Evolutionary conservation across 2,329 filamentous ascomycete genomes (phyloP).

Genomic region (Lachnellula suecica): DNA sequence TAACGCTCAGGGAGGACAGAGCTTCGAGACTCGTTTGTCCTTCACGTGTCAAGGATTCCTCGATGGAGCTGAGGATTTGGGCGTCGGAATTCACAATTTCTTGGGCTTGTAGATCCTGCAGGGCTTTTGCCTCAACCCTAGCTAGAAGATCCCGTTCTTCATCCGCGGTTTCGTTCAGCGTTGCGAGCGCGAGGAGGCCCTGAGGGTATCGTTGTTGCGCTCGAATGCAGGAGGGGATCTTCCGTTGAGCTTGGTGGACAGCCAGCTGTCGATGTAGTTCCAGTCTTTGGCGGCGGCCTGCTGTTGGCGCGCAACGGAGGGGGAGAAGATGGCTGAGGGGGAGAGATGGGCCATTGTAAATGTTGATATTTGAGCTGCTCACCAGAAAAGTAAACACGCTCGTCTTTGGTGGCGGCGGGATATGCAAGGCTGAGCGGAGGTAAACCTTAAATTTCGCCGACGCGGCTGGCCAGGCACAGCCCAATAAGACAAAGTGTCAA

Average conservation of each 20-base stretch:
- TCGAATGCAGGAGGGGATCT: constrained; percentile 73
- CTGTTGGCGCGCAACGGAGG: constrained; percentile 69
- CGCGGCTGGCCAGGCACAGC: not conserved
- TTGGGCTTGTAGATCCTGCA: constrained; percentile 51
- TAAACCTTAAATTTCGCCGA: not conserved
- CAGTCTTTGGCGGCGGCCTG: constrained; percentile 86
- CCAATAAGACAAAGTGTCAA: not conserved
- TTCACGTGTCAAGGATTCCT: constrained; percentile 53
- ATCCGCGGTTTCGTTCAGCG: constrained; percentile 75
- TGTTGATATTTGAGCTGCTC: no score
- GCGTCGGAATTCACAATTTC: constrained; percentile 32
- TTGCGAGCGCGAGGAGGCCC: constrained; percentile 70
- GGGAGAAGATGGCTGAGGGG: constrained; percentile 58
- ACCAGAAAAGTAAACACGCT: no score
- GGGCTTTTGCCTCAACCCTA: constrained; percentile 57
- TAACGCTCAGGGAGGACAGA: constrained; percentile 53
- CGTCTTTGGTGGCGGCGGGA: no score
- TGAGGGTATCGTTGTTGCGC: constrained; percentile 81
- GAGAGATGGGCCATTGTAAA: constrained; percentile 38
- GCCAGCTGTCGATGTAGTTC: constrained; percentile 84
- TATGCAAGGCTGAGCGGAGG: not conserved
- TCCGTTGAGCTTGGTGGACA: constrained; percentile 66
- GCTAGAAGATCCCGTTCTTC: constrained; percentile 63
- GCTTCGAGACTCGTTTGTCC: constrained; percentile 56
- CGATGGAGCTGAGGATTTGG: constrained; percentile 51